phyloP scores from a whole-genome alignment of 1,284 basidiomycete genomes.

The Earliella scabrosa region DNA sequence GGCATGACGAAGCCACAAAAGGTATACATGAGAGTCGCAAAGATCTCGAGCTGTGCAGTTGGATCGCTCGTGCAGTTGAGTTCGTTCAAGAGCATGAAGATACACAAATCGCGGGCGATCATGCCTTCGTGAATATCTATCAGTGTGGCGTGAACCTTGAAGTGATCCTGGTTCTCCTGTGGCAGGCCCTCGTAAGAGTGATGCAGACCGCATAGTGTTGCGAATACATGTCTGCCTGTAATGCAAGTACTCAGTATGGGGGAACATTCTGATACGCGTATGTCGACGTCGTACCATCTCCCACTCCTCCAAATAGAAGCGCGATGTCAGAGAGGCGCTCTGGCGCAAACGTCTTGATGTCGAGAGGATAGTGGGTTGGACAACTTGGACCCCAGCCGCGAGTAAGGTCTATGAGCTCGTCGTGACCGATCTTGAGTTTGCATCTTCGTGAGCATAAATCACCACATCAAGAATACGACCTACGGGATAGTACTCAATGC shows the following conservation, averaged over 20 bases:
- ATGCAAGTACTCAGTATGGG: too few species aligned
- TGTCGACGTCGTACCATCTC: conserved; percentile 20
- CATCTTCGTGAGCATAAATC: too few species aligned
- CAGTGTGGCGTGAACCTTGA: conserved; percentile 32
- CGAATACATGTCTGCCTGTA: conserved; percentile 28
- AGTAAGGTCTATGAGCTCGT: conserved; percentile 21
- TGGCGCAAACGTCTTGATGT: conserved; percentile 4
- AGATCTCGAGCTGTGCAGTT: neutral
- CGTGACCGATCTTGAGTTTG: too few species aligned
- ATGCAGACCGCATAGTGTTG: conserved; percentile 27
- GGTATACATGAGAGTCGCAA: neutral
- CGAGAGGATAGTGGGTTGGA: conserved; percentile 10
- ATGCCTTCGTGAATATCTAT: conserved; percentile 30
- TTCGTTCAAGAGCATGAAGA: conserved; percentile 26
- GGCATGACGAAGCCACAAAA: too few species aligned
- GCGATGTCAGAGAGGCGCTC: conserved; percentile 10
- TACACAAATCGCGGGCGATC: conserved; percentile 28
- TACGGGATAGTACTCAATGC: too few species aligned
- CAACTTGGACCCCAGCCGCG: conserved; percentile 15
- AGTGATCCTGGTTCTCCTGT: too few species aligned
- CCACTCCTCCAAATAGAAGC: conserved; percentile 26
- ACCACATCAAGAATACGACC: too few species aligned
- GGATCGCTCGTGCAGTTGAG: neutral
- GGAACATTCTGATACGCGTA: neutral
- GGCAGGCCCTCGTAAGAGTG: too few species aligned